Conservation (phyloP, 495 filamentous ascomycete genomes). For the Podospora pseudocomata region DNA sequence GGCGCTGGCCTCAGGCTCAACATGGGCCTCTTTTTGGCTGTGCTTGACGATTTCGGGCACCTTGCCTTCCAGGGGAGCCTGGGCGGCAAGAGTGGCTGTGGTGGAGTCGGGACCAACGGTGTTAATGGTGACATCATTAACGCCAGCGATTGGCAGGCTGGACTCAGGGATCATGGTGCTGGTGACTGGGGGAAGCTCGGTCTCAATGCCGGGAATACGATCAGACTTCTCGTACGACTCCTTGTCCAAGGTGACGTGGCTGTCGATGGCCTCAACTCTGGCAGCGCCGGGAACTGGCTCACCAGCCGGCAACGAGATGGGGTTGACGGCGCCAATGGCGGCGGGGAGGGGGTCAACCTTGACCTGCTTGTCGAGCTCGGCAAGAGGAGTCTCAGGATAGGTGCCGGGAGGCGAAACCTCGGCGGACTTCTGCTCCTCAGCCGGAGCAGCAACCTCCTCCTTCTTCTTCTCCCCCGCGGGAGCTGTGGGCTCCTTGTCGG, state of each 20-base stretch:
- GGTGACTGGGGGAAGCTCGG: slow-evolving; percentile 59
- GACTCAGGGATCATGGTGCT: slow-evolving; percentile 79
- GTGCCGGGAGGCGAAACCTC: slow-evolving; percentile 58
- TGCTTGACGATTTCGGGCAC: slow-evolving; percentile 66
- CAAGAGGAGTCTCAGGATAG: slow-evolving; percentile 72
- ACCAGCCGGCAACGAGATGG: slow-evolving; percentile 72
- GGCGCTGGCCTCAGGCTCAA: slow-evolving; percentile 58
- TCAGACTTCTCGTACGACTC: slow-evolving; percentile 80
- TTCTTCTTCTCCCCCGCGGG: slow-evolving; percentile 31
- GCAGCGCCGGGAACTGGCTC: slow-evolving; percentile 68
- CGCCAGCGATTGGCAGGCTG: slow-evolving; percentile 65
- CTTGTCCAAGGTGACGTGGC: slow-evolving; percentile 69
- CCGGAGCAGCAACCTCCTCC: slow-evolving; percentile 2
- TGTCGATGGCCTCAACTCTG: slow-evolving; percentile 51
- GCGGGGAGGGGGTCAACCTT: slow-evolving; percentile 75
- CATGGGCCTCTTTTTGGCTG: slow-evolving; percentile 58
- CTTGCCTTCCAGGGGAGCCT: slow-evolving; percentile 63
- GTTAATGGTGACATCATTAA: slow-evolving; percentile 55
- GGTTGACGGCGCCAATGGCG: slow-evolving; percentile 71
- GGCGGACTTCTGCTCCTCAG: background rate
- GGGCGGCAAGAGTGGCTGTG: slow-evolving; percentile 51
- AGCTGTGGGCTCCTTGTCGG: slow-evolving; percentile 21
- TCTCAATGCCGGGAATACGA: slow-evolving; percentile 49
- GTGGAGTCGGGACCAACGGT: slow-evolving; percentile 67
- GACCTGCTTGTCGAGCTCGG: slow-evolving; percentile 50